These are phyloP conservation scores for Ustilago cynodontis DNA, from an alignment of 1,284 basidiomycete species.

Conservation along the genomic window DNA sequence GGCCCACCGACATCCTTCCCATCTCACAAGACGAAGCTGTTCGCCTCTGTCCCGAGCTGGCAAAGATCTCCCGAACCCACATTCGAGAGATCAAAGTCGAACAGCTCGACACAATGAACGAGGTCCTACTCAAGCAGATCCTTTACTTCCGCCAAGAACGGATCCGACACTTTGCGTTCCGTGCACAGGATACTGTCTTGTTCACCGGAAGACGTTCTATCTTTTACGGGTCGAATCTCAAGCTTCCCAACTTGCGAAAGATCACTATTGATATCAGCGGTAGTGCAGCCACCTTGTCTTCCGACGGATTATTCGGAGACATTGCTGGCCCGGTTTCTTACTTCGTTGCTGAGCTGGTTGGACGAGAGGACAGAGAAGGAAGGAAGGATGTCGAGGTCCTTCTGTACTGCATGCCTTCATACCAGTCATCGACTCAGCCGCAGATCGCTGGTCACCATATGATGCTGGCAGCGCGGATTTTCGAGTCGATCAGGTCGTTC, in stretches of 20 bases:
- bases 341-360: conserved; percentile 20
- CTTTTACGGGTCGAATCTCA: conserved; percentile 8
- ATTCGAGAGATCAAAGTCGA: conserved; percentile 12
- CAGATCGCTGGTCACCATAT: conserved; percentile 5
- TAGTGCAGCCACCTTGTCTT: not conserved
- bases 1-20: conserved; percentile 23
- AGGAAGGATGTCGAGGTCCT: conserved; percentile 2
- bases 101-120: conserved; percentile 25
- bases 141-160: conserved; percentile 5
- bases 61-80: not conserved
- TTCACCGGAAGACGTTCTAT: conserved; percentile 25
- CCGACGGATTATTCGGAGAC: not conserved
- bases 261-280: conserved; percentile 25
- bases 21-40: conserved; percentile 8
- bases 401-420: no score
- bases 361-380: not conserved
- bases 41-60: conserved; percentile 14
- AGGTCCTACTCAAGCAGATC: conserved; percentile 22
- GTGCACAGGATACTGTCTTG: conserved; percentile 7
- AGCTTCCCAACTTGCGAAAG: conserved; percentile 12
- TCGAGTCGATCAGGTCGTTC: conserved; percentile 7
- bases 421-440: conserved; percentile 2
- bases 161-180: conserved; percentile 29
- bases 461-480: conserved; percentile 11
- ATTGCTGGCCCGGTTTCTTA: conserved; percentile 3